A percentile compares a stretch with the other conserved stretches of the same genome.
Evolutionary conservation across 176 grass and related monocot species (phyloP).

Genomic region (Phyllostachys edulis): DNA sequence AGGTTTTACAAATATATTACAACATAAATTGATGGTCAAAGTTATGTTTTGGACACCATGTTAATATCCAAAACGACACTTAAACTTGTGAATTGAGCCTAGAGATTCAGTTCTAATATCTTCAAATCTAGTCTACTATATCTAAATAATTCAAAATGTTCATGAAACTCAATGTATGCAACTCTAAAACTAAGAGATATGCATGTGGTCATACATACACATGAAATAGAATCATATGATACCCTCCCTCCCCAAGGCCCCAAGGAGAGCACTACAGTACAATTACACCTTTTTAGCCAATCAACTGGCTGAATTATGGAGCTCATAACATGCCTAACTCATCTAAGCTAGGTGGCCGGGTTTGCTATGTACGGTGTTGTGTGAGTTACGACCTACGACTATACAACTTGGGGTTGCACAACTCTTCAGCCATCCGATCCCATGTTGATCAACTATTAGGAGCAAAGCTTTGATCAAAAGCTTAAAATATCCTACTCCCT

Average conservation of each 20-base stretch:
- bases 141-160: background rate
- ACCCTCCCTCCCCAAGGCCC: background rate
- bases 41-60: background rate
- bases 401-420: background rate
- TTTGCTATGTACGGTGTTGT: background rate
- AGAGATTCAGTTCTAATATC: background rate
- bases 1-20: background rate
- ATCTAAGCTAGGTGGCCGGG: background rate
- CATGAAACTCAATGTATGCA: background rate
- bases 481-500: background rate
- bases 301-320: background rate
- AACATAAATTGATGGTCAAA: background rate
- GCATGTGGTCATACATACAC: background rate
- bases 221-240: background rate
- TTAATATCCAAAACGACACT: background rate
- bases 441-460: background rate
- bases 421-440: background rate
- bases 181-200: too few species aligned
- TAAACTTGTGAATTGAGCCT: background rate
- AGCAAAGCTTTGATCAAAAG: background rate
- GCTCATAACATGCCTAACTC: background rate
- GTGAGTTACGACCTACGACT: background rate
- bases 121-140: background rate
- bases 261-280: background rate
- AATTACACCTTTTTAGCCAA: background rate